phyloP scores from a whole-genome alignment of 2,329 filamentous ascomycete species.

The Colletotrichum lini region DNA sequence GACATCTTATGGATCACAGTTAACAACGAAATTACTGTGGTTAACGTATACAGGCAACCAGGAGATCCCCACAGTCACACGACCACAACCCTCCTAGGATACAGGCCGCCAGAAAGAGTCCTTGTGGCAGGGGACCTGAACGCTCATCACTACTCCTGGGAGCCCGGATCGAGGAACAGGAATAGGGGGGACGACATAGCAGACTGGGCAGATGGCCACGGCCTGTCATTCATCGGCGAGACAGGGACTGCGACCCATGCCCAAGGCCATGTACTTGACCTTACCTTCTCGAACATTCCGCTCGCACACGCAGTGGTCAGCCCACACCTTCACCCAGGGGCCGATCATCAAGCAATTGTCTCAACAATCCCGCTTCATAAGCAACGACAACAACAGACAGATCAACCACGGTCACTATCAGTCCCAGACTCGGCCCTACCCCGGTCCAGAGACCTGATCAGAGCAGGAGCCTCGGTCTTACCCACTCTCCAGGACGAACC shows the following conservation, averaged over 20 bases:
- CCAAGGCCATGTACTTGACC: neutral
- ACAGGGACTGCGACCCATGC: neutral
- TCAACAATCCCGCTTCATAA: too few species aligned
- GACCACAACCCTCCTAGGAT: neutral
- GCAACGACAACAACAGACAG: too few species aligned
- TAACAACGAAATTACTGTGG: neutral
- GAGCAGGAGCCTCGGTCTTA: too few species aligned
- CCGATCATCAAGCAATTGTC: too few species aligned
- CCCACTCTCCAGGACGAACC: too few species aligned
- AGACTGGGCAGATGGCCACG: neutral
- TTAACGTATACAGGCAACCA: slow-evolving; percentile 10
- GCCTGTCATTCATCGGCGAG: neutral
- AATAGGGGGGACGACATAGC: neutral
- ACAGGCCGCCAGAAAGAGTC: neutral
- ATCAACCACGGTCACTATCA: too few species aligned
- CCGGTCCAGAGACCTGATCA: too few species aligned
- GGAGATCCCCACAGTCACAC: neutral
- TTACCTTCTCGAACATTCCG: slow-evolving; percentile 5
- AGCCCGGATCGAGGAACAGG: neutral
- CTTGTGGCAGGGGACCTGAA: slow-evolving; percentile 11
- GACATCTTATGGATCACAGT: slow-evolving; percentile 6
- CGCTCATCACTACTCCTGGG: neutral
- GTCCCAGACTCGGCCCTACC: too few species aligned
- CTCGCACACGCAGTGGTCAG: too few species aligned
- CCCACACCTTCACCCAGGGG: too few species aligned